Conservation (phyloP, 306 rosid species). For the Corylus avellana region DNA sequence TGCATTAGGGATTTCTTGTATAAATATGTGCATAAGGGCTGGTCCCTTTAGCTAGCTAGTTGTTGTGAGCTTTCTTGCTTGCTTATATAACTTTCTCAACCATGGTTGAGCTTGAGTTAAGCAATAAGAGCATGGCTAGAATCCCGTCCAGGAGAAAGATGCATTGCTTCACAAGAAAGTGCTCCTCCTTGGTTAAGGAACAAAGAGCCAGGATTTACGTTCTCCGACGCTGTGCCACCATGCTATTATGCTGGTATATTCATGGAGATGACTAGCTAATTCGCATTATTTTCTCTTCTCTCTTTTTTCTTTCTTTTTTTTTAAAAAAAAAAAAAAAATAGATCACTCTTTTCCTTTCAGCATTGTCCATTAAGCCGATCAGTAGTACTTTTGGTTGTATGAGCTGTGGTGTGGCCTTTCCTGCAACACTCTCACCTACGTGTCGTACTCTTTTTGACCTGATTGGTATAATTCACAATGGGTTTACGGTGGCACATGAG, state of each 20-base stretch:
- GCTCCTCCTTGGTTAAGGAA: constrained; percentile 3
- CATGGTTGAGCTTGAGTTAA: not conserved
- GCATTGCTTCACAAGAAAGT: not conserved
- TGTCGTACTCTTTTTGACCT: constrained; percentile 4
- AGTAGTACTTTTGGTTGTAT: not conserved
- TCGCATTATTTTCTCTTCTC: not conserved
- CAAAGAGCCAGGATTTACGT: constrained; percentile 4
- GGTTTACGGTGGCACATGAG: constrained; percentile 14
- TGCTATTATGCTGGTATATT: not conserved
- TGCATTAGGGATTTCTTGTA: not conserved
- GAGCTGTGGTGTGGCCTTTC: constrained; percentile 1
- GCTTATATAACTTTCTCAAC: not conserved
- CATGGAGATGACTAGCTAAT: not conserved
- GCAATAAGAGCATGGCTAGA: not conserved
- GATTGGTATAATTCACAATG: not conserved
- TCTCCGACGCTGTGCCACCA: not conserved
- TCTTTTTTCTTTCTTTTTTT: not conserved
- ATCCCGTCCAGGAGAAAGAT: not conserved
- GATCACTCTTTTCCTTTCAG: not conserved
- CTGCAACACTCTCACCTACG: not conserved
- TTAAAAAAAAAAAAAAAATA: not conserved
- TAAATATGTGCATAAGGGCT: not conserved
- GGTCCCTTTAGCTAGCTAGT: no score
- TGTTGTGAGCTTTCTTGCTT: not conserved
- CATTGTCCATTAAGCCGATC: not conserved